Evolutionary conservation across 148 eudicot genomes (phyloP), one percentile per base, ranked within the genome.

Genomic region (Amaranthus cruentus): DNA sequence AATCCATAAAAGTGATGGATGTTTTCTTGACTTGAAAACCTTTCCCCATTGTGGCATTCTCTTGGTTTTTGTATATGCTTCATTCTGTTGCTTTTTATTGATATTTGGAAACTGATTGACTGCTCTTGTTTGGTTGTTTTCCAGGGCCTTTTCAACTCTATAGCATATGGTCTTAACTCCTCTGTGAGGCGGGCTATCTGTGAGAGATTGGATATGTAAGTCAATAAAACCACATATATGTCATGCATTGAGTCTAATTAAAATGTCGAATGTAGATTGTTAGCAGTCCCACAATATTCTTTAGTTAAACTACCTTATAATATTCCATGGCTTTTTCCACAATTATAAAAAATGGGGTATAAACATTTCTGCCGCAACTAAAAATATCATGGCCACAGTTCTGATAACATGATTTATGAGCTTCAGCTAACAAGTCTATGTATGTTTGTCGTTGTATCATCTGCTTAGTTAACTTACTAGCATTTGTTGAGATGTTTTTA

Each of bases 131-230:
- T 74, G 73, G 46, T 75, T 69, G 49, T 66, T 44, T 81, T 58
- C 47, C 49, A 93, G 98, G 98, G 98, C 65, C 89, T 94, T 77
- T 91, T 94, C 84, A 94, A 91, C 84, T 91, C 98, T 42, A 88
- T 94, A 78, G 97, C 98, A 59, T 94, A 94, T 76, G 98, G 98
- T 75, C 91, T 94, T 49, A 94, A 94, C 83, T 85, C 97, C 63
- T 91, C 98, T 7, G 98, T 93, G 54, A 82, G 93, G 70, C 85
- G 95, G 67, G 88, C 88, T 38, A 87, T 93, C 68, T 85, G 61
- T 76, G 97, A 93, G 82, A 82, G 89, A 82, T 73, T 93, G 78
- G 97, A 94, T 77, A 80, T 91, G 98, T 93, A 91, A 93, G 98
- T 89, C 65, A 70, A 57, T 38, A 58, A 59, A 68, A 56, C 9